These are phyloP conservation scores for Marasmius tenuissimus DNA, from an alignment of 1,284 basidiomycete genomes.

Conservation along the genomic window DNA sequence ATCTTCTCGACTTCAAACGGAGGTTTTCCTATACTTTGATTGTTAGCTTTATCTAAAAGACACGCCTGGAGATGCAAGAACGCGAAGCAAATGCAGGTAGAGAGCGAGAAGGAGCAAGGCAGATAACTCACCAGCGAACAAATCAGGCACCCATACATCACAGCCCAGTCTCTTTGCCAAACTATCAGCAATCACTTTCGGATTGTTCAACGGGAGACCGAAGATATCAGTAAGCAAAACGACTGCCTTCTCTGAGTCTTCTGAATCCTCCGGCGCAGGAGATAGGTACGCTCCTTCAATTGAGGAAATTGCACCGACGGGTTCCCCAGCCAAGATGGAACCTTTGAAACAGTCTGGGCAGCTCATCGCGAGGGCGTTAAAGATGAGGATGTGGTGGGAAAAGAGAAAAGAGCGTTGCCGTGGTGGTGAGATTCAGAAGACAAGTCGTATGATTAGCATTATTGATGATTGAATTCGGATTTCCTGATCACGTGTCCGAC, in stretches of 20 bases:
- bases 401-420: neutral
- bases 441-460: too few species aligned
- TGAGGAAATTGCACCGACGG: constrained; percentile 30
- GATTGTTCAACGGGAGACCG: constrained; percentile 46
- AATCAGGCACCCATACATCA: constrained; percentile 55
- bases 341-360: constrained; percentile 41
- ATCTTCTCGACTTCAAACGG: constrained; percentile 35
- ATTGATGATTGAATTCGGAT: too few species aligned
- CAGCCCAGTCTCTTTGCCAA: constrained; percentile 45
- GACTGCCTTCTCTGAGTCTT: constrained; percentile 30
- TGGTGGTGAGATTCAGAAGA: neutral
- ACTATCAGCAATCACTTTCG: constrained; percentile 54
- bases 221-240: constrained; percentile 55
- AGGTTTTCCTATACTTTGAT: constrained; percentile 37
- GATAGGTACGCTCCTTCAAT: constrained; percentile 19
- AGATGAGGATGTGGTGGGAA: too few species aligned
- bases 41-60: neutral
- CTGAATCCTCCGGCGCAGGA: constrained; percentile 15
- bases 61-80: neutral
- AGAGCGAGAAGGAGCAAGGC: neutral
- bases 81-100: neutral
- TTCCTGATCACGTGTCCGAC: too few species aligned
- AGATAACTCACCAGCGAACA: constrained; percentile 40
- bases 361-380: constrained; percentile 22
- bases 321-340: constrained; percentile 36